phyloP scores from a whole-genome alignment of 2,329 filamentous ascomycete genomes.

The Coccinonectria pachysandricola region DNA sequence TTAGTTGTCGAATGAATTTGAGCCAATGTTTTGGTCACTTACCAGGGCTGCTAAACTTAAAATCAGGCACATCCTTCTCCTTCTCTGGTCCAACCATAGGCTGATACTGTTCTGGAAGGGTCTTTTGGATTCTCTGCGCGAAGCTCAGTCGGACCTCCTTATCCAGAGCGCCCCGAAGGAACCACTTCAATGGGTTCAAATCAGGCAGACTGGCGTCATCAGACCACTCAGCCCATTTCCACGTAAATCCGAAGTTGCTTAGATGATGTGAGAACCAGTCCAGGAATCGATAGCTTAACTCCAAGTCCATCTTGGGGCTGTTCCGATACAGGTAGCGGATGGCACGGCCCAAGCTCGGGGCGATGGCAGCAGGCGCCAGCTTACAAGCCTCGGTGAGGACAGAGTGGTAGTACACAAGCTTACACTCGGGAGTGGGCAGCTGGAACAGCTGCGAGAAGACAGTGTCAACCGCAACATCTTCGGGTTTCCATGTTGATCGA shows the following conservation, averaged over 20 bases:
- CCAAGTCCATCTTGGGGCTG: constrained; percentile 72
- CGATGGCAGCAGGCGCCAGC: constrained; percentile 90
- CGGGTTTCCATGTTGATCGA: constrained; percentile 84
- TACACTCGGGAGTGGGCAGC: constrained; percentile 79
- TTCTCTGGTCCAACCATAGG: constrained; percentile 73
- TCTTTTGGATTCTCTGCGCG: constrained; percentile 90
- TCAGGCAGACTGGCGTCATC: constrained; percentile 71
- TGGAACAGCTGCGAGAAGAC: constrained; percentile 93
- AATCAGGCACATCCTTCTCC: constrained; percentile 91
- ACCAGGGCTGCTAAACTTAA: constrained; percentile 77
- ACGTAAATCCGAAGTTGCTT: constrained; percentile 98
- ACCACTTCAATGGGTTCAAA: constrained; percentile 81
- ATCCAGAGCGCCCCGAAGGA: constrained; percentile 82
- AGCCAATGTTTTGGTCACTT: too few species aligned
- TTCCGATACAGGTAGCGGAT: constrained; percentile 87
- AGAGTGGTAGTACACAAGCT: constrained; percentile 92
- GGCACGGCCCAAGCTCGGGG: constrained; percentile 82
- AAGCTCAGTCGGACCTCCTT: constrained; percentile 97
- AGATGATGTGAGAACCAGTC: constrained; percentile 98
- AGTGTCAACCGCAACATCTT: constrained; percentile 94
- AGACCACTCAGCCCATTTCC: constrained; percentile 98
- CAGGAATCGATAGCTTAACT: constrained; percentile 76
- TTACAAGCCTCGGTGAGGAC: constrained; percentile 94
- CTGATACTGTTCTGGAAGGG: constrained; percentile 75
- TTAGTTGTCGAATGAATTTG: too few species aligned